These are phyloP conservation scores for Brasilioporus rufonigricans DNA, from an alignment of 768 basidiomycete species.

Conservation along the genomic window DNA sequence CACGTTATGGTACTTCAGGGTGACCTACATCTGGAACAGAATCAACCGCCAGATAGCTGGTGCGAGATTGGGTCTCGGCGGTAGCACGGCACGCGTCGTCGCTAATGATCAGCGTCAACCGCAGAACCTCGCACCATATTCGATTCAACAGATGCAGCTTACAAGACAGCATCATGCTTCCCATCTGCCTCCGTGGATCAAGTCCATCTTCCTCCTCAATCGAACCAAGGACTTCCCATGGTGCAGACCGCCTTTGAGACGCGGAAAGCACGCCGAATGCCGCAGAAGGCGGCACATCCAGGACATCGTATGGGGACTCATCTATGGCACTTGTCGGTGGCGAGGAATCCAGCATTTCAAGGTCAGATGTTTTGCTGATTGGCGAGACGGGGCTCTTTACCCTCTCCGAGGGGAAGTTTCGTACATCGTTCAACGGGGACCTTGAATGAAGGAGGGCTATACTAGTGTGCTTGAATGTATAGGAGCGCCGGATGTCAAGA, in stretches of 20 bases:
- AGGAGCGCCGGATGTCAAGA: slow-evolving; percentile 17
- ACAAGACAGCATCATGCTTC: slow-evolving; percentile 7
- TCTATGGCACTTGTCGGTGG: not conserved
- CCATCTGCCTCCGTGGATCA: not conserved
- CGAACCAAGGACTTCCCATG: slow-evolving; percentile 6
- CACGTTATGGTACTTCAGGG: not conserved
- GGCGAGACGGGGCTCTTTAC: slow-evolving; percentile 16
- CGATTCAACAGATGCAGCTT: not conserved
- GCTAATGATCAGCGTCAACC: slow-evolving; percentile 6
- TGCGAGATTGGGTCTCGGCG: slow-evolving; percentile 26
- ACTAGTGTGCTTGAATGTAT: not conserved
- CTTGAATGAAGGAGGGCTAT: not conserved
- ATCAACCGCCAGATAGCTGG: slow-evolving; percentile 52
- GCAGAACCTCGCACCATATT: not conserved
- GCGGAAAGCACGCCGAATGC: not conserved
- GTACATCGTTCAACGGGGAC: not conserved
- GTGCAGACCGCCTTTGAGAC: not conserved
- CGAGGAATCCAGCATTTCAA: not conserved
- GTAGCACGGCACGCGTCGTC: not conserved
- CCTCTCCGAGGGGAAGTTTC: slow-evolving; percentile 1
- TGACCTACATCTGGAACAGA: slow-evolving; percentile 49
- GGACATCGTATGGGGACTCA: not conserved
- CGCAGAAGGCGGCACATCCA: not conserved
- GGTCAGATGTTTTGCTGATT: slow-evolving; percentile 21
- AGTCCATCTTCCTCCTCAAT: not conserved